Percentiles rank a stretch among this genome's conserved stretches.
Evolutionary conservation across 768 basidiomycete species (phyloP).

Genomic region (Suillus alpinus): DNA sequence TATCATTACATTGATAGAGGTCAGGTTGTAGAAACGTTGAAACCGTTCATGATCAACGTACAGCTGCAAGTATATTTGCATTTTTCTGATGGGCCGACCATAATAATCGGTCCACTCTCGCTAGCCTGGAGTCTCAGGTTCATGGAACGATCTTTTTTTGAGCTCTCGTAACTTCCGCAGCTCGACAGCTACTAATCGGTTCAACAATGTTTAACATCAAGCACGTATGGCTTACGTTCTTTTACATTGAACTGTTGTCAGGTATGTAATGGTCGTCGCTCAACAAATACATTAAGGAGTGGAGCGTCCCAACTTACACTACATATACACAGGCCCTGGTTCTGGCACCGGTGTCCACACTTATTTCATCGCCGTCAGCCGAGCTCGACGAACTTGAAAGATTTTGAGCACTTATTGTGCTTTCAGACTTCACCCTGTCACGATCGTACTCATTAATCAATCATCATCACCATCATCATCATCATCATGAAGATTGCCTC

Average conservation of each 20-base stretch:
- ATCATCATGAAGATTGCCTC: background rate
- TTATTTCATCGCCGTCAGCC: background rate
- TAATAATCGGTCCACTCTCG: too few relatives aligned
- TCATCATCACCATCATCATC: background rate
- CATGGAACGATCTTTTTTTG: background rate
- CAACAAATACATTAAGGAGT: background rate
- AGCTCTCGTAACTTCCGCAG: background rate
- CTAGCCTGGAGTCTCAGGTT: background rate
- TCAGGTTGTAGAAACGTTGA: background rate
- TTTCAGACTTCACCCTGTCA: background rate
- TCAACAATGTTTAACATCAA: background rate
- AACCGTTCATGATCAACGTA: background rate
- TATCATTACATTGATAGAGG: background rate
- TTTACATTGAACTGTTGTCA: background rate
- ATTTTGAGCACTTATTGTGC: background rate
- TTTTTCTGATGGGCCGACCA: background rate
- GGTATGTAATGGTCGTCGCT: background rate
- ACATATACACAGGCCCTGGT: too few relatives aligned
- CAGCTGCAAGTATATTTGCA: background rate
- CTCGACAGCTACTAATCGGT: background rate
- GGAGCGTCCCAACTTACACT: background rate
- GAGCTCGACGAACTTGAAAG: background rate
- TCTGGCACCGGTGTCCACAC: background rate
- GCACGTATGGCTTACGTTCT: background rate
- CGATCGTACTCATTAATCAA: background rate